Evolutionary conservation across 208 protist genomes (phyloP).

Genomic region (Crithidia mellificae): DNA sequence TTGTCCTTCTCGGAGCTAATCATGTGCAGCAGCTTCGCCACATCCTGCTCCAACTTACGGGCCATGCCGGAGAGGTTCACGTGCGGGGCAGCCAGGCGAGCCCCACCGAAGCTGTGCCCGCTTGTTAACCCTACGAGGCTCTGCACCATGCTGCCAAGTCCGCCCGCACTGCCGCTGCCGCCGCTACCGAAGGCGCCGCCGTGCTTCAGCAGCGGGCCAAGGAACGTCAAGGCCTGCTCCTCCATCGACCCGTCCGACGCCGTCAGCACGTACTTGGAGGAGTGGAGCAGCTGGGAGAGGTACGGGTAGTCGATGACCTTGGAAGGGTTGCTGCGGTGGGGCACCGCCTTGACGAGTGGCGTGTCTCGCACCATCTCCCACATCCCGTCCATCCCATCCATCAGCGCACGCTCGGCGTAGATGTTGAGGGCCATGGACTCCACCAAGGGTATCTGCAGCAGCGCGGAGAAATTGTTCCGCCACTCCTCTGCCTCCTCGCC

Average conservation of each 20-base stretch:
- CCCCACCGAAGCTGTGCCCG: constrained; percentile 18
- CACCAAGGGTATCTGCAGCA: constrained; percentile 41
- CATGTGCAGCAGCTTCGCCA: constrained; percentile 40
- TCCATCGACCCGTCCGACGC: constrained; percentile 39
- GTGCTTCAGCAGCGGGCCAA: constrained; percentile 47
- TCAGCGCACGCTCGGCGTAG: constrained; percentile 66
- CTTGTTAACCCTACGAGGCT: constrained; percentile 28
- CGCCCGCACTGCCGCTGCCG: constrained; percentile 6
- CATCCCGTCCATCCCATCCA: constrained; percentile 46
- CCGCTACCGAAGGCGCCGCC: constrained; percentile 8
- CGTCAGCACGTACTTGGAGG: constrained; percentile 50
- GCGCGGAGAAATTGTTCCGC: constrained; percentile 8
- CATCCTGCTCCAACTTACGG: constrained; percentile 52
- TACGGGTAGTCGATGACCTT: constrained; percentile 74
- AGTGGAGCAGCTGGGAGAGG: constrained; percentile 42
- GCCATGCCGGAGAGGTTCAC: constrained; percentile 61
- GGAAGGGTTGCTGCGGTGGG: constrained; percentile 53
- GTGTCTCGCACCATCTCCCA: constrained; percentile 57
- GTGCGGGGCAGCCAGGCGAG: constrained; percentile 58
- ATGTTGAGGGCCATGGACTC: constrained; percentile 64
- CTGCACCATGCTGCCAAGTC: constrained; percentile 11
- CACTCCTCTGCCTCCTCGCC: constrained; percentile 19
- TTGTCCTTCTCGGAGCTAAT: constrained; percentile 31
- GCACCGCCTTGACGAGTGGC: constrained; percentile 26
- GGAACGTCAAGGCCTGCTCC: constrained; percentile 44